Conservation (phyloP, 1,284 basidiomycete species). For the Rhizoctonia solani region DNA sequence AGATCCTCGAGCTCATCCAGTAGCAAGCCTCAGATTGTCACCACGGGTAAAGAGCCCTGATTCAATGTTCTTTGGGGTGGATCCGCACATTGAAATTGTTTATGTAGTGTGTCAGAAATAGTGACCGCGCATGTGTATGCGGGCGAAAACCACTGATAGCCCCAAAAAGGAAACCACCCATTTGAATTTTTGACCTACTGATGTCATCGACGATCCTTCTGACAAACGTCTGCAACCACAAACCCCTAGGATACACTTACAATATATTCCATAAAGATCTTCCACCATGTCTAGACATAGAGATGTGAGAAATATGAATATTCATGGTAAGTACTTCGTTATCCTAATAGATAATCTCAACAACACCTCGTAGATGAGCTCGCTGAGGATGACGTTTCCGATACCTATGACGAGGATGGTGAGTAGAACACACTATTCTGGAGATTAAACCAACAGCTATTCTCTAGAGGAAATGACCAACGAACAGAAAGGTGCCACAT, state of each 20-base stretch:
- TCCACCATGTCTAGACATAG: constrained; percentile 83
- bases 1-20: too few relatives aligned
- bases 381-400: constrained; percentile 70
- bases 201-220: not conserved
- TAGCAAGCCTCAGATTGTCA: too few relatives aligned
- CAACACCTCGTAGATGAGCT: constrained; percentile 62
- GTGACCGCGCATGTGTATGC: too few relatives aligned
- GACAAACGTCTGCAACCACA: not conserved
- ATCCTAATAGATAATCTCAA: not conserved
- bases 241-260: too few relatives aligned
- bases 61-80: too few relatives aligned
- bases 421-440: constrained; percentile 1
- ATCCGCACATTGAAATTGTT: too few relatives aligned
- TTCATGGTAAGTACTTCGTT: constrained; percentile 63
- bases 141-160: too few relatives aligned
- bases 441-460: not conserved
- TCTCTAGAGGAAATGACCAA: constrained; percentile 58
- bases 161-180: not conserved
- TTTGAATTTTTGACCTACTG: not conserved
- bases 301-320: constrained; percentile 84
- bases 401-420: constrained; percentile 63
- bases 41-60: too few relatives aligned
- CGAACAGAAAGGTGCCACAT: constrained; percentile 68
- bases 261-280: not conserved
- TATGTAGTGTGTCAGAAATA: too few relatives aligned